Conservation (phyloP, 2,329 filamentous ascomycete genomes). For the Paecilomyces sp. region DNA sequence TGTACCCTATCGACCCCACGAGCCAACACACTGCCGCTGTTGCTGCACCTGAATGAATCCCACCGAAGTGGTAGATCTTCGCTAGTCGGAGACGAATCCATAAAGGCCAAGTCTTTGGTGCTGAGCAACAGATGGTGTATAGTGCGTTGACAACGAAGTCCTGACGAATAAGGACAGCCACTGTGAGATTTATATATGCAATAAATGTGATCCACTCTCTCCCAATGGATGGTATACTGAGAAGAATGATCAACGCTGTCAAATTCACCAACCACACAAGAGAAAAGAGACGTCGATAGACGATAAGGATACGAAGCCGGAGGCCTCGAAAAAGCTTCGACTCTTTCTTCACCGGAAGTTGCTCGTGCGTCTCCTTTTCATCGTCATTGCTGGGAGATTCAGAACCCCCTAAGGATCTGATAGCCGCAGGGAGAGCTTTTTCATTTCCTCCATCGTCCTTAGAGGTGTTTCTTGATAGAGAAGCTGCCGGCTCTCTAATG, state of each 20-base stretch:
- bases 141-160: conserved; percentile 34
- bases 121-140: conserved; percentile 22
- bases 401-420: no score
- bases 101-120: conserved; percentile 27
- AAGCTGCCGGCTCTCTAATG: no score
- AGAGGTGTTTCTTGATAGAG: no score
- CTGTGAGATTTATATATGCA: conserved; percentile 27
- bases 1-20: conserved; percentile 10
- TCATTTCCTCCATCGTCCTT: no score
- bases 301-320: conserved; percentile 41
- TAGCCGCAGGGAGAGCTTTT: no score
- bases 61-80: conserved; percentile 36
- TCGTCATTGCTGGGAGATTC: not conserved
- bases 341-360: not conserved
- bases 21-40: conserved; percentile 38
- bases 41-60: conserved; percentile 31
- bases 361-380: not conserved
- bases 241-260: conserved; percentile 14
- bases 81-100: conserved; percentile 25
- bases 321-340: conserved; percentile 9
- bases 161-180: conserved; percentile 29
- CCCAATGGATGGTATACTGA: not conserved
- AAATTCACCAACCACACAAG: conserved; percentile 45
- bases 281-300: conserved; percentile 52
- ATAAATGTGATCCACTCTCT: conserved; percentile 9